Evolutionary conservation across 805 yeast species (phyloP).

Genomic region (Candida stauntonica): DNA sequence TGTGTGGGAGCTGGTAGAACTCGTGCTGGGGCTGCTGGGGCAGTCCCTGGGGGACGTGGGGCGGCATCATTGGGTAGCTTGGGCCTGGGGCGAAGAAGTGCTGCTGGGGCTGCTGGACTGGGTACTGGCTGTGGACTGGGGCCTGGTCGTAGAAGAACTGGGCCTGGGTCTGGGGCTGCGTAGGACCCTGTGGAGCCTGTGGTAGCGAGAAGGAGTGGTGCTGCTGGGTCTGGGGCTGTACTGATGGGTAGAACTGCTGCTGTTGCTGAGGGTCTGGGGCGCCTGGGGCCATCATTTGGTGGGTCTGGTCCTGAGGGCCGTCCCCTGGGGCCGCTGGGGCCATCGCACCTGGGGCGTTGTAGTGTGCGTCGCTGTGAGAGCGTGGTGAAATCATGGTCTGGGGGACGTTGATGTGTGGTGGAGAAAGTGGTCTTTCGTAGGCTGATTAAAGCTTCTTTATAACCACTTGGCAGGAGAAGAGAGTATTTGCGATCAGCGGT

Average conservation of each 20-base stretch:
- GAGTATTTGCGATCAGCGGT: neutral
- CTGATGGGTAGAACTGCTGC: neutral
- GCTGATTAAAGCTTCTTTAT: too few relatives aligned
- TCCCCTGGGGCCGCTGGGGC: too few relatives aligned
- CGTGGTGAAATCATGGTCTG: conserved; percentile 8
- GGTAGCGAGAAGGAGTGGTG: too few relatives aligned
- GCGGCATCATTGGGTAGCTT: too few relatives aligned
- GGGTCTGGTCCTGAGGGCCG: too few relatives aligned
- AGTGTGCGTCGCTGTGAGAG: conserved; percentile 7
- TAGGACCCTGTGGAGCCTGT: conserved; percentile 9
- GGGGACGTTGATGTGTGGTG: neutral
- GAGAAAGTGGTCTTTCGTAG: neutral
- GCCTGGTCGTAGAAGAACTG: conserved; percentile 12
- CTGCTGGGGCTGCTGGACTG: neutral
- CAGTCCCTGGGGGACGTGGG: neutral
- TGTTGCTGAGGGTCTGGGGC: too few relatives aligned
- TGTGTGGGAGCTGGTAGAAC: neutral
- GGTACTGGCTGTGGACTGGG: neutral
- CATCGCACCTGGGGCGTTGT: too few relatives aligned
- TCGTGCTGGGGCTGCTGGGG: neutral
- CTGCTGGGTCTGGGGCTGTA: neutral
- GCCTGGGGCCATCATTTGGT: too few relatives aligned
- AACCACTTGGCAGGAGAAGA: neutral
- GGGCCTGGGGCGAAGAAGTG: neutral
- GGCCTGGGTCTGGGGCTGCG: neutral